Conservation (phyloP, 176 grass and related monocot species). For the Zoysia japonica region DNA sequence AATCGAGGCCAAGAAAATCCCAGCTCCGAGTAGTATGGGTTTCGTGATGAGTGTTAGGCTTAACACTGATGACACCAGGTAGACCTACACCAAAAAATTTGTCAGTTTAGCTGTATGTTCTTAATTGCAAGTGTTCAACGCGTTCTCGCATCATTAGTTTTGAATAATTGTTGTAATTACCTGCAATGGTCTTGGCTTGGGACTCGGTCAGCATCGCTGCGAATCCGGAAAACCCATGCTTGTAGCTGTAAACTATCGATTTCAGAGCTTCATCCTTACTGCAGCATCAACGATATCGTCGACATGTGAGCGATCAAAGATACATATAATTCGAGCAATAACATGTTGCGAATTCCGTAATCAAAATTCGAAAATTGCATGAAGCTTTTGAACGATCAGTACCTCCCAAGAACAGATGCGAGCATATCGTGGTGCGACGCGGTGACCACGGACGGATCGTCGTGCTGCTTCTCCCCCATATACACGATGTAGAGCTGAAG, state of each 20-base stretch:
- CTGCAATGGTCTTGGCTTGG: background rate
- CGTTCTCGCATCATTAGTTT: background rate
- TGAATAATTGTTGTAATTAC: background rate
- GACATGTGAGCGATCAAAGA: background rate
- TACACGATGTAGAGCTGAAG: constrained; percentile 38
- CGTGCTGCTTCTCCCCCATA: constrained; percentile 37
- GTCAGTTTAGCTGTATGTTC: background rate
- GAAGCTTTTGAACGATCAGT: background rate
- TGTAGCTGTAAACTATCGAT: background rate
- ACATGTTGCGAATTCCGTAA: no score
- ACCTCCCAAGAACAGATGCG: constrained; percentile 33
- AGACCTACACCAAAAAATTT: background rate
- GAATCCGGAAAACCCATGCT: background rate
- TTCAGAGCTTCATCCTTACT: constrained; percentile 24
- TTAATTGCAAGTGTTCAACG: background rate
- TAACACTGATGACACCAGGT: background rate
- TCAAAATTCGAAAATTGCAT: background rate
- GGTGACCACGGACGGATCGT: constrained; percentile 9
- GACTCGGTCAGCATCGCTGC: background rate
- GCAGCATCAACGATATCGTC: background rate
- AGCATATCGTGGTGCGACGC: constrained; percentile 25
- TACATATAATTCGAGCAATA: no score
- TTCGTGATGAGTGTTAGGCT: background rate
- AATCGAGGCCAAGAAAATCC: constrained; percentile 43
- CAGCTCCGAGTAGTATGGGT: constrained; percentile 46